These are phyloP conservation scores for Salicornia ramosissima DNA, from an alignment of 148 eudicot genomes.

Conservation along the genomic window DNA sequence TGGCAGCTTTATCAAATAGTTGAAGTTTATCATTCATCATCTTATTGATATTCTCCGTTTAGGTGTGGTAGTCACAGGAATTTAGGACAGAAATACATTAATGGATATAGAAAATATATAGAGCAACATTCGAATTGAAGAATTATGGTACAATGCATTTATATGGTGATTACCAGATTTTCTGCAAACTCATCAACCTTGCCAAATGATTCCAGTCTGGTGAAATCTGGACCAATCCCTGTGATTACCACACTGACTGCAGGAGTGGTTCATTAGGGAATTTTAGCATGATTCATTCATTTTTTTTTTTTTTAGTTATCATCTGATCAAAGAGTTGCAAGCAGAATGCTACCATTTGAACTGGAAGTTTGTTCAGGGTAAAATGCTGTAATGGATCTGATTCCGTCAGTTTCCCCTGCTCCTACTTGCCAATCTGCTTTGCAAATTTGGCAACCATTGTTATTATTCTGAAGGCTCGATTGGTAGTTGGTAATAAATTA, in stretches of 20 bases:
- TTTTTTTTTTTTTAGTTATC: not conserved
- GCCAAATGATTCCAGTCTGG: slow-evolving; percentile 90
- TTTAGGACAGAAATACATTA: not conserved
- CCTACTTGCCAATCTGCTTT: slow-evolving; percentile 87
- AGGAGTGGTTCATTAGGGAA: slow-evolving; percentile 14
- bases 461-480: not conserved
- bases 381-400: slow-evolving; percentile 72
- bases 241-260: slow-evolving; percentile 81
- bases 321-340: not conserved
- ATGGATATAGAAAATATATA: not conserved
- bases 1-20: slow-evolving; percentile 1
- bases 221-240: slow-evolving; percentile 92
- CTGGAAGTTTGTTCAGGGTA: slow-evolving; percentile 59
- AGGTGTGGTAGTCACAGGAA: not conserved
- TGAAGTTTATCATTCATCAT: not conserved
- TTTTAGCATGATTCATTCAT: not conserved
- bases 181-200: slow-evolving; percentile 94
- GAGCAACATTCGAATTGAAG: not conserved
- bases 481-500: too few species aligned
- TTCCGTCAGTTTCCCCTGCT: slow-evolving; percentile 55
- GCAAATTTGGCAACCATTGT: not conserved
- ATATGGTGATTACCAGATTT: slow-evolving; percentile 47
- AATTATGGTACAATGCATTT: not conserved
- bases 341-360: slow-evolving; percentile 56
- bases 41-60: not conserved